Evolutionary conservation across 2,329 filamentous ascomycete genomes (phyloP).

Genomic region (Alternaria ethzedia): DNA sequence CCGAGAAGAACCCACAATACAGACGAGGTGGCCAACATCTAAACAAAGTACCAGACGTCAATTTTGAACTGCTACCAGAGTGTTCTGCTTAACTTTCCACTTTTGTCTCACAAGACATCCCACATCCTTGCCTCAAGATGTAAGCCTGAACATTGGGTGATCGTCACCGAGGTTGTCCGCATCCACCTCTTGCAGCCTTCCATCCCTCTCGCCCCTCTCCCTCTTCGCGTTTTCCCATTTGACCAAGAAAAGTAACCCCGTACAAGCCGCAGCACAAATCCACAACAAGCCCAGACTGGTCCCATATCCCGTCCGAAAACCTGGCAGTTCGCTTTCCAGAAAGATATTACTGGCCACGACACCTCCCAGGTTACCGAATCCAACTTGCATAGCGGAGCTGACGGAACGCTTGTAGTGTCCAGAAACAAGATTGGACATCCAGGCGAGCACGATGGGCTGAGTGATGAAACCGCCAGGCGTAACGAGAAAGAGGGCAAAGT

Average conservation of each 20-base stretch:
- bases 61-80: not conserved
- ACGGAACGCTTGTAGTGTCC: slow-evolving; percentile 65
- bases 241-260: slow-evolving; percentile 51
- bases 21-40: not conserved
- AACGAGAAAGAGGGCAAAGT: slow-evolving; percentile 63
- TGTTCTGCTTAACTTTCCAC: not conserved
- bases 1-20: not conserved
- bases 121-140: slow-evolving; percentile 17
- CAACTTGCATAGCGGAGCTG: slow-evolving; percentile 55
- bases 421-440: slow-evolving; percentile 64
- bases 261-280: slow-evolving; percentile 54
- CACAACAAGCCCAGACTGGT: slow-evolving; percentile 58
- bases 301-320: slow-evolving; percentile 58
- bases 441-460: slow-evolving; percentile 62
- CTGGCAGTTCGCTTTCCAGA: slow-evolving; percentile 53
- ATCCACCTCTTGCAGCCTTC: slow-evolving; percentile 51
- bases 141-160: slow-evolving; percentile 58
- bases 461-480: slow-evolving; percentile 62
- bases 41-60: not conserved
- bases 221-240: slow-evolving; percentile 57
- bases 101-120: not conserved
- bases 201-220: slow-evolving; percentile 55
- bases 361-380: slow-evolving; percentile 58
- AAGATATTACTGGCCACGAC: slow-evolving; percentile 61
- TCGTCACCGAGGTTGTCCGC: slow-evolving; percentile 59